Conservation (phyloP, 176 grass and related monocot species). For the Paspalum vaginatum region DNA sequence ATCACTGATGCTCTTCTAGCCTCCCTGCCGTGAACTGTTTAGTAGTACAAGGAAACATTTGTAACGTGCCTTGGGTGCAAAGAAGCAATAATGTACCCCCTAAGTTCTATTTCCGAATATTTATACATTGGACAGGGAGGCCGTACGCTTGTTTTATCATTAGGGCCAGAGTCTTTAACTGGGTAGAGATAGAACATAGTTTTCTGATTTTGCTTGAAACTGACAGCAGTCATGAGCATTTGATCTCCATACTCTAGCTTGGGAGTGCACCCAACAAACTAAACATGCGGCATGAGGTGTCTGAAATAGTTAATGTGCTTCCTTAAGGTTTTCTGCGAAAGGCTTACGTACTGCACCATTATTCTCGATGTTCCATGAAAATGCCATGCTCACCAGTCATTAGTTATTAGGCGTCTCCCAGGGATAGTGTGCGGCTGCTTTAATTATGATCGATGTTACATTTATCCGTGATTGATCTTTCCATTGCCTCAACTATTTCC, state of each 20-base stretch:
- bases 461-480: not conserved
- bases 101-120: not conserved
- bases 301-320: not conserved
- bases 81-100: too few relatives aligned
- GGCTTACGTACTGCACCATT: not conserved
- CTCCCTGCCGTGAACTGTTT: too few relatives aligned
- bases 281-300: not conserved
- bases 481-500: not conserved
- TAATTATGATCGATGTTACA: not conserved
- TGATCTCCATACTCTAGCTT: not conserved
- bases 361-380: constrained; percentile 11
- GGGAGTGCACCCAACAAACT: not conserved
- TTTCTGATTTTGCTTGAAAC: not conserved
- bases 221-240: not conserved
- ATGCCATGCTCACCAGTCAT: not conserved
- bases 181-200: not conserved
- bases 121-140: not conserved
- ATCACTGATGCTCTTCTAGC: too few relatives aligned
- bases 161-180: not conserved
- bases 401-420: not conserved
- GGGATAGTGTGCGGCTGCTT: not conserved
- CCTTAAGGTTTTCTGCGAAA: not conserved
- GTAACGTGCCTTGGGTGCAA: too few relatives aligned
- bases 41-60: too few relatives aligned
- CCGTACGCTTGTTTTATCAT: not conserved